A percentile compares a stretch with the other conserved stretches of the same genome.
Evolutionary conservation across 768 basidiomycete species (phyloP).

Genomic region (Amanita muscaria): DNA sequence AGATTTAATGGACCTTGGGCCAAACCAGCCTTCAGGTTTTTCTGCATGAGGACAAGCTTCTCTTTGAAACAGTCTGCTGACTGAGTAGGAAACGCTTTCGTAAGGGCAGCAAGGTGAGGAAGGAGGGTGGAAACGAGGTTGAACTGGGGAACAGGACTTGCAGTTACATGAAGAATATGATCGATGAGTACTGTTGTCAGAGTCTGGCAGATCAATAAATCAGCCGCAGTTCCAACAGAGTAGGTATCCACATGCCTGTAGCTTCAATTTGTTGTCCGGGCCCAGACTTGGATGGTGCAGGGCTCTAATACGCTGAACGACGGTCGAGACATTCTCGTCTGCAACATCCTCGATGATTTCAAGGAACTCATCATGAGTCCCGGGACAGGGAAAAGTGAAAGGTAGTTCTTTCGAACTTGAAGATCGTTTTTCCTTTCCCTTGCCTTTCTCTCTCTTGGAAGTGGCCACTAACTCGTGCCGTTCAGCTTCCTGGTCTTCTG

Average conservation of each 20-base stretch:
- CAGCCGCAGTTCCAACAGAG: neutral
- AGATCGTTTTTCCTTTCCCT: constrained; percentile 23
- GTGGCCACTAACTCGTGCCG: constrained; percentile 32
- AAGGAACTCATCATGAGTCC: constrained; percentile 83
- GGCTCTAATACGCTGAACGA: constrained; percentile 84
- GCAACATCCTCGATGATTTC: constrained; percentile 64
- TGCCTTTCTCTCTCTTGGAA: constrained; percentile 21
- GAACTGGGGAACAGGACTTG: constrained; percentile 53
- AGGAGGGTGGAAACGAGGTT: constrained; percentile 54
- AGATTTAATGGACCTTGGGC: constrained; percentile 51
- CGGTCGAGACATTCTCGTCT: constrained; percentile 65
- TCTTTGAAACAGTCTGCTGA: constrained; percentile 70
- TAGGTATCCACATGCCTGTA: constrained; percentile 53
- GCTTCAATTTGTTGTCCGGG: constrained; percentile 83
- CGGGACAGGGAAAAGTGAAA: constrained; percentile 87
- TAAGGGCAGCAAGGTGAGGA: constrained; percentile 72
- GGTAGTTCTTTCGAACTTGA: constrained; percentile 52
- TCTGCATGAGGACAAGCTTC: constrained; percentile 87
- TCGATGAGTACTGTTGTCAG: constrained; percentile 78
- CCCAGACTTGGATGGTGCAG: constrained; percentile 90
- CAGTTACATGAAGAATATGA: constrained; percentile 71
- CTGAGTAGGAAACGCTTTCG: constrained; percentile 72
- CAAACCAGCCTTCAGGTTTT: constrained; percentile 82
- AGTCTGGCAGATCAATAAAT: constrained; percentile 33
- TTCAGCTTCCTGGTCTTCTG: constrained; percentile 34